A percentile compares a stretch with the other conserved stretches of the same genome.
Conservation (phyloP, 2,329 filamentous ascomycete species). For the Ascochyta viciae-villosae region DNA sequence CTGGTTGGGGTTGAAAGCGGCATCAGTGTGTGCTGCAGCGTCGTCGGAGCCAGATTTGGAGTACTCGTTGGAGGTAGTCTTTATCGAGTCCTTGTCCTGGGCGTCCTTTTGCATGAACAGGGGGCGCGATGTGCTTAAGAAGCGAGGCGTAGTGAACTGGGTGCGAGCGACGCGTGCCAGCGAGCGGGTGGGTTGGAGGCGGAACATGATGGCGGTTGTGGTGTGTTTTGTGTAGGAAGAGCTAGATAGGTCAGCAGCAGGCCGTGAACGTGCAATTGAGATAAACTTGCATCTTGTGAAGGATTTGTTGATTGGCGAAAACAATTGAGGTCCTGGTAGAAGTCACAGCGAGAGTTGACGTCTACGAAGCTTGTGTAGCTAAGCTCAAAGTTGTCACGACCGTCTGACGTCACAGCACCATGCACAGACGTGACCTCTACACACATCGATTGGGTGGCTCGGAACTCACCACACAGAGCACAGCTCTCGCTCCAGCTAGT, state of each 20-base stretch:
- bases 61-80: constrained; percentile 71
- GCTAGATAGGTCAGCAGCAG: background rate
- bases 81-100: constrained; percentile 65
- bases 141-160: constrained; percentile 25
- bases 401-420: constrained; percentile 11
- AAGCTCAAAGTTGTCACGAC: constrained; percentile 3
- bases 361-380: constrained; percentile 14
- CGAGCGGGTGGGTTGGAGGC: constrained; percentile 30
- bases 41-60: constrained; percentile 71
- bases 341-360: constrained; percentile 9
- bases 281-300: background rate
- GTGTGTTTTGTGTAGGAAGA: background rate
- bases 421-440: background rate
- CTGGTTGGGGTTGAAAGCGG: constrained; percentile 73
- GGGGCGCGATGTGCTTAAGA: constrained; percentile 31
- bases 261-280: background rate
- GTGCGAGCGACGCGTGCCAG: constrained; percentile 26
- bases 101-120: constrained; percentile 50
- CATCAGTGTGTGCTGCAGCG: constrained; percentile 61
- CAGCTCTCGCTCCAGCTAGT: too few species aligned
- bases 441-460: background rate
- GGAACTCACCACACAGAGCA: too few species aligned
- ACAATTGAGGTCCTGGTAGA: constrained; percentile 6
- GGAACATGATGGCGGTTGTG: constrained; percentile 32
- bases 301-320: background rate